These are phyloP conservation scores for Ochetophila trinervis DNA, from an alignment of 306 rosid genomes.

Conservation along the genomic window DNA sequence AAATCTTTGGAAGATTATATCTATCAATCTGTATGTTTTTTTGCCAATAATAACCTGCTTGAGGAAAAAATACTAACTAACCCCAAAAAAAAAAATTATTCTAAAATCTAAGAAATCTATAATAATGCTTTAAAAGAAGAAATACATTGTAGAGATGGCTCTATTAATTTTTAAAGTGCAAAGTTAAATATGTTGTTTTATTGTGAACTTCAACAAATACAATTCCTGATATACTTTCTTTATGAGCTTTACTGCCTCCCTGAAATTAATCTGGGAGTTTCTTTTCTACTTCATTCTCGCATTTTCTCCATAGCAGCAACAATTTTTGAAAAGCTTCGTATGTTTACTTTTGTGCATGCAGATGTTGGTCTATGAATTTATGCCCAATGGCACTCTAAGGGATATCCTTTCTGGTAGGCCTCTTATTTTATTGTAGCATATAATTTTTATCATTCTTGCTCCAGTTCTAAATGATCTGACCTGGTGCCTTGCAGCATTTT, in stretches of 20 bases:
- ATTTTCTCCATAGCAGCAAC: too few relatives aligned
- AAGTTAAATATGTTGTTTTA: neutral
- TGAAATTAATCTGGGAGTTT: neutral
- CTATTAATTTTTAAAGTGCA: too few relatives aligned
- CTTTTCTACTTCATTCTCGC: too few relatives aligned
- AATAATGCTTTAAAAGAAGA: neutral
- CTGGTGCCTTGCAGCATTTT: neutral
- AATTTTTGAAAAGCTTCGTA: slow-evolving; percentile 16
- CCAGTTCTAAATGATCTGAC: neutral
- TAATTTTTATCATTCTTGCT: slow-evolving; percentile 11
- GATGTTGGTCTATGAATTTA: slow-evolving; percentile 94
- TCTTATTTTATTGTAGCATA: slow-evolving; percentile 14
- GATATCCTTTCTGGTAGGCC: slow-evolving; percentile 85
- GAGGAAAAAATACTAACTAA: slow-evolving; percentile 2
- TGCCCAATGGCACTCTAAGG: slow-evolving; percentile 85
- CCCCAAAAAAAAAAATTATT: neutral
- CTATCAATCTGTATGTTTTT: neutral
- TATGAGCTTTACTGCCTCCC: neutral
- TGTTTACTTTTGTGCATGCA: slow-evolving; percentile 42
- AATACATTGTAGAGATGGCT: neutral
- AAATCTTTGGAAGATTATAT: neutral
- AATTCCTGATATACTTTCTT: neutral
- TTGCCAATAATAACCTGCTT: neutral
- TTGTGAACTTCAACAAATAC: neutral
- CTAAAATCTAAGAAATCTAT: slow-evolving; percentile 1